Evolutionary conservation across 768 basidiomycete genomes (phyloP), one percentile per base, ranked within the genome.

Genomic region (Hypholoma fasciculare): DNA sequence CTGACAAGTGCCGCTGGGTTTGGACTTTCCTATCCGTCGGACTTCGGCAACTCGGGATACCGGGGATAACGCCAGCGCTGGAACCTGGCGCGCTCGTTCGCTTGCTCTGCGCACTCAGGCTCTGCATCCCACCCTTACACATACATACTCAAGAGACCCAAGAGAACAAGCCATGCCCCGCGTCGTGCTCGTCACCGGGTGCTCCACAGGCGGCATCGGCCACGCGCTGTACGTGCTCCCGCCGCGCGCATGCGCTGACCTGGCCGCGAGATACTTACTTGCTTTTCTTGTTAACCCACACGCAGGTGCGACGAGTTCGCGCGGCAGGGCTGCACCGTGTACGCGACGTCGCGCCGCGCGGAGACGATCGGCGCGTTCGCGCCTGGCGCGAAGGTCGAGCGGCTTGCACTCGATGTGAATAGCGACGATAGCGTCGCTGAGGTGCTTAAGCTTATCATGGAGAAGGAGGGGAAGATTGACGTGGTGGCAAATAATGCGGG

Each of bases 401-500:
- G 72, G 49, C 68, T 83, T 16, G 70, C 71, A 0, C 69, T 93
- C 19, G 91, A 93, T 63, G 86, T 93, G 13, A 86, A 79, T 2
- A 79, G 72, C 52, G 85, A 87, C 19, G 84, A 84, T 38, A 76
- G 81, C 14, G 82, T 89, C 6, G 66, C 78, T 23, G 65, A 65
- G 7, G 82, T 77, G 0, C 73, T 92, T 11, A 64, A 80, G 27
- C 69, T 78, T 2, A 78, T 92, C 58, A 70, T 85, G 9, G 72
- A 75, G 0, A 76, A 74, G 26, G 79, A 86, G 49, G 89, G 89
- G 0, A 78, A 68, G 56, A 85, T 93, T 37, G 90, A 93, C 59
- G 73, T 93, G 0, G 70, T 92, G 2, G 88, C 92, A 43, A 92
- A 92, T 66, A 92, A 92, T 59, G 92, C 91, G 3, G 65, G 65